Evolutionary conservation across 192 early-diverging fungal species (phyloP), one percentile per base, ranked within the genome.

Genomic region (Backusella morwellensis): DNA sequence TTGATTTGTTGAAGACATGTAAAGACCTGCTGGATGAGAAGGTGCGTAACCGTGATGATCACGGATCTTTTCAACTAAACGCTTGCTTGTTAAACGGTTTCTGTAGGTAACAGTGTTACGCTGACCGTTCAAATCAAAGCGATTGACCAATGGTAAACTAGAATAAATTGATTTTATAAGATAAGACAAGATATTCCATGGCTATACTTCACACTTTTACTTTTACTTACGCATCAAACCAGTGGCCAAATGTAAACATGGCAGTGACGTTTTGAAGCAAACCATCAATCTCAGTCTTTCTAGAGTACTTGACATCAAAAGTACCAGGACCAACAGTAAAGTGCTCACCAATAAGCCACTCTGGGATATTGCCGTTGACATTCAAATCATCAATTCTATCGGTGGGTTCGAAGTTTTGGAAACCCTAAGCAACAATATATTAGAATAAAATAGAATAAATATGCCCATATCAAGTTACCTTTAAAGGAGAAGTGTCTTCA

Each of bases 41-140:
- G 93, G 90, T 14, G 85, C 84, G 54, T 90, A 86, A 35, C 93
- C 93, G 73, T 94, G 93, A 74, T 89, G 88, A 81, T 88, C 85
- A 44, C 91, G 88, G 66, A 94, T 90, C 72, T 92, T 92, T 19
- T 80, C 67, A 26, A 88, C 82, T 29, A 88, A 75, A 40, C 90
- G 91, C 76, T 89, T 88, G 32, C 89, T 90, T 15, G 91, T 88
- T 70, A 90, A 82, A 9, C 89, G 85, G 40, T 88, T 89, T 23
- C 89, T 80, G 74, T 93, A 90, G 38, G 75, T 85, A 72, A 94
- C 85, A 12, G 77, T 84, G 73, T 88, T 88, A 66, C 66, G 81
- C n/a, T 73, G 71, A 17, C 88, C 88, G 35, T 90, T 87, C 63
- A 94, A 87, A 50, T 85, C 83, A 82, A 94, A 88, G 72, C 89